Conservation (phyloP, 371 early-diverging fungal genomes). For the Mortierella sp. region DNA sequence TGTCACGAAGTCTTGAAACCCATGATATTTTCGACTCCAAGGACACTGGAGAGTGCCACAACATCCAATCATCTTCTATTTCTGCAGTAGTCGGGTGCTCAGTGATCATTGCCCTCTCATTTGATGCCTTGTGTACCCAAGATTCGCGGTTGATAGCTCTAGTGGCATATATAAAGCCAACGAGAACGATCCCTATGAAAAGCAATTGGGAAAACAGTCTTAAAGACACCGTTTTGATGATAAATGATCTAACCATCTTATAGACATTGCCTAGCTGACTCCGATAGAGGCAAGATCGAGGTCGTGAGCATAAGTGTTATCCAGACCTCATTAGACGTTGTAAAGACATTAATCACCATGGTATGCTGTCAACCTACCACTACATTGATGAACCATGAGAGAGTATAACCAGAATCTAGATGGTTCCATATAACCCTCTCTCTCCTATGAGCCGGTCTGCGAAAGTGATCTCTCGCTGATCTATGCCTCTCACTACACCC, state of each 20-base stretch:
- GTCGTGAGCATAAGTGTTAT: not conserved
- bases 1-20: not conserved
- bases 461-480: too few relatives aligned
- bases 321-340: not conserved
- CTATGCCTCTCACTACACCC: not conserved
- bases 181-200: not conserved
- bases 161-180: constrained; percentile 3
- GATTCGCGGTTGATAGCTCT: not conserved
- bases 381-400: not conserved
- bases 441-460: not conserved
- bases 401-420: not conserved
- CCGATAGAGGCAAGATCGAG: not conserved
- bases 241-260: not conserved
- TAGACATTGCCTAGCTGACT: not conserved
- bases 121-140: not conserved
- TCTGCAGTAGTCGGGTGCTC: not conserved
- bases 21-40: not conserved
- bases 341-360: not conserved
- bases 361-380: not conserved
- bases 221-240: not conserved
- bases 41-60: not conserved
- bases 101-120: not conserved
- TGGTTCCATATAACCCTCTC: not conserved
- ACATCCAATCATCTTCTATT: not conserved
- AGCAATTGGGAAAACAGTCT: not conserved